Evolutionary conservation across 1,139 yeast species (phyloP).

Genomic region (Yamadazyma trypodendri): DNA sequence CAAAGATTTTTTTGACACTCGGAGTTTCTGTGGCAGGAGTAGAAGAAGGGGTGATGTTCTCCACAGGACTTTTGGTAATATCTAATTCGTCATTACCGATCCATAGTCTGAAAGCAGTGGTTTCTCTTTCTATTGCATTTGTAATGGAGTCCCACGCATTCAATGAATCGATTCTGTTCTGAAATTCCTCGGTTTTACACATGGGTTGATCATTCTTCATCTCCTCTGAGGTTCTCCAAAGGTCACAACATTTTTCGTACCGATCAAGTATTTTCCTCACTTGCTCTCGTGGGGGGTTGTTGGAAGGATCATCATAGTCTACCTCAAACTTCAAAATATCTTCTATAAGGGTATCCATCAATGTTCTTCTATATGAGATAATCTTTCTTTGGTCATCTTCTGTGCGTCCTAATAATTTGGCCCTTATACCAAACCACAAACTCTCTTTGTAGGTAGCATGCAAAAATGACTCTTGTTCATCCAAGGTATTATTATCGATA

Average conservation of each 20-base stretch:
- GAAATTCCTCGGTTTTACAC: slow-evolving; percentile 65
- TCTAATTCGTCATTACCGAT: slow-evolving; percentile 83
- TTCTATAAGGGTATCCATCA: slow-evolving; percentile 74
- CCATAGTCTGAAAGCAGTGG: slow-evolving; percentile 58
- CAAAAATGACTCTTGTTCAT: slow-evolving; percentile 48
- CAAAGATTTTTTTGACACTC: slow-evolving; percentile 41
- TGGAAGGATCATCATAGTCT: slow-evolving; percentile 32
- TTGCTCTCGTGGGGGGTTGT: slow-evolving; percentile 41
- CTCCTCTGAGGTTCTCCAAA: slow-evolving; percentile 79
- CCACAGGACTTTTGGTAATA: slow-evolving; percentile 39
- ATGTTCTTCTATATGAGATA: slow-evolving; percentile 67
- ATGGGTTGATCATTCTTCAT: slow-evolving; percentile 79
- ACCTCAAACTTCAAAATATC: slow-evolving; percentile 66
- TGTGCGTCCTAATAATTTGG: slow-evolving; percentile 79
- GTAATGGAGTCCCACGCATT: slow-evolving; percentile 84
- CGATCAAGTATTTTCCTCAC: slow-evolving; percentile 58
- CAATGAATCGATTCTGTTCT: slow-evolving; percentile 68
- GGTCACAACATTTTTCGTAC: slow-evolving; percentile 67
- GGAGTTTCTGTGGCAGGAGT: slow-evolving; percentile 29
- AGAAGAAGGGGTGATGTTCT: slow-evolving; percentile 19
- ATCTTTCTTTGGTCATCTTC: slow-evolving; percentile 77
- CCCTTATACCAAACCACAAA: slow-evolving; percentile 77
- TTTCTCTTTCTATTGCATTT: slow-evolving; percentile 62
- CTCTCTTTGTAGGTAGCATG: slow-evolving; percentile 69
- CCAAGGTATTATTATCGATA: slow-evolving; percentile 42